phyloP scores from a whole-genome alignment of 2,329 filamentous ascomycete genomes.

The Sporothrix brunneoviolacea region DNA sequence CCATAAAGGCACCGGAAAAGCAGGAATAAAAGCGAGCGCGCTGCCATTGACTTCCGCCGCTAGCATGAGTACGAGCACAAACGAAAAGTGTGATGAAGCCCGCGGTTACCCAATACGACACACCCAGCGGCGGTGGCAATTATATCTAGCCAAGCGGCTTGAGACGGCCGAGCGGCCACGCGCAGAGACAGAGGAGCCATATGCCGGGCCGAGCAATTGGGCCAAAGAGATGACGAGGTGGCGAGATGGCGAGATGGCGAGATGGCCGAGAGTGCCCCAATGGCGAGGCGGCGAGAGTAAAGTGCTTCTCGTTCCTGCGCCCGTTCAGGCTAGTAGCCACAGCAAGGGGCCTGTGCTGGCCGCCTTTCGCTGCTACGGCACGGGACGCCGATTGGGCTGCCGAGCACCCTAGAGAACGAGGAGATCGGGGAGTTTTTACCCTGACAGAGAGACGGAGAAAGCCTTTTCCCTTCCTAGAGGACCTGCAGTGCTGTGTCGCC shows the following conservation, averaged over 20 bases:
- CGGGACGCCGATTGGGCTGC: constrained; percentile 13
- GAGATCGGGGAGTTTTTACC: not conserved
- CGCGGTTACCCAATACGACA: not conserved
- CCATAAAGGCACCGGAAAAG: too few relatives aligned
- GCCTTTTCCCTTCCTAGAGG: too few relatives aligned
- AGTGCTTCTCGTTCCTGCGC: too few relatives aligned
- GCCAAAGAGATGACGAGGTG: not conserved
- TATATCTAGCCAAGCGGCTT: not conserved
- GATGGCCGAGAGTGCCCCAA: too few relatives aligned
- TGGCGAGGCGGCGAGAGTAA: too few relatives aligned
- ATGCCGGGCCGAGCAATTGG: constrained; percentile 2
- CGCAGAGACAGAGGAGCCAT: not conserved
- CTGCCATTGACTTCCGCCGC: too few relatives aligned
- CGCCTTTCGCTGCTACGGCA: constrained; percentile 8
- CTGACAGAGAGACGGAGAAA: too few relatives aligned
- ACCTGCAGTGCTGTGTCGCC: too few relatives aligned
- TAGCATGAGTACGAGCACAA: too few relatives aligned
- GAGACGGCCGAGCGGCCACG: constrained; percentile 1
- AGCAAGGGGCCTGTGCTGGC: not conserved
- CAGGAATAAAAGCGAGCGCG: too few relatives aligned
- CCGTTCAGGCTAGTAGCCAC: too few relatives aligned
- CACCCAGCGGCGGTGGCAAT: not conserved
- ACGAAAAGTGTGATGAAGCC: too few relatives aligned
- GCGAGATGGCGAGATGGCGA: not conserved
- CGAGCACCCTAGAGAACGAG: not conserved